These are phyloP conservation scores for Monilinia polystroma DNA, from an alignment of 2,329 filamentous ascomycete genomes.

Conservation along the genomic window DNA sequence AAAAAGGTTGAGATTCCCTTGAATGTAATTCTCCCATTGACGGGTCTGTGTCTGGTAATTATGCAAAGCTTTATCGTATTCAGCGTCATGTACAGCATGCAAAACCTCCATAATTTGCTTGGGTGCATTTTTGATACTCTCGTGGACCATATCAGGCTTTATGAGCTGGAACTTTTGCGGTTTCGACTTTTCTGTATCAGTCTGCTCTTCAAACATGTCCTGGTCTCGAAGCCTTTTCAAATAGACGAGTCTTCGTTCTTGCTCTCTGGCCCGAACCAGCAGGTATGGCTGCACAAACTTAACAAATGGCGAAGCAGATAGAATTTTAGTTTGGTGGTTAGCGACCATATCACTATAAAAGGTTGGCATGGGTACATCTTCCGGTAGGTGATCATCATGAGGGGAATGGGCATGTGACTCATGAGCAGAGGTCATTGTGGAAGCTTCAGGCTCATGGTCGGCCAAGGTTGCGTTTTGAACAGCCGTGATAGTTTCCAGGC, in stretches of 20 bases:
- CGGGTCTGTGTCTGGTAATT: constrained; percentile 92
- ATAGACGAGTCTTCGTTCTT: constrained; percentile 80
- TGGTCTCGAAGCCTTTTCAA: constrained; percentile 82
- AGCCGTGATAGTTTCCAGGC: not conserved
- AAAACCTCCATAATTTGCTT: constrained; percentile 89
- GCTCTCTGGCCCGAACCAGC: constrained; percentile 85
- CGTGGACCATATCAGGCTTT: constrained; percentile 91
- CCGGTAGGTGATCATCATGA: constrained; percentile 60
- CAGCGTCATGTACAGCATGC: constrained; percentile 91
- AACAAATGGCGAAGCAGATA: constrained; percentile 95
- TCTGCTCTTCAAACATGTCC: constrained; percentile 56
- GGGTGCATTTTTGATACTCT: constrained; percentile 74
- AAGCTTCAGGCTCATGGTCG: constrained; percentile 21
- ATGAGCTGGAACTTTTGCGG: constrained; percentile 83
- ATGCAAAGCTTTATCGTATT: constrained; percentile 92
- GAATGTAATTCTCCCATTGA: constrained; percentile 94
- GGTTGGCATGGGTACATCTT: constrained; percentile 80
- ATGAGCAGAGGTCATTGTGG: constrained; percentile 40
- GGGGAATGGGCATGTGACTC: constrained; percentile 43
- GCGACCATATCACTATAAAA: constrained; percentile 95
- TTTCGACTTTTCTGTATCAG: constrained; percentile 59
- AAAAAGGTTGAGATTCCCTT: constrained; percentile 84
- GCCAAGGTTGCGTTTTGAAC: constrained; percentile 8
- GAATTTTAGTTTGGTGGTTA: constrained; percentile 86
- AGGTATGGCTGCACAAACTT: constrained; percentile 93